Base-by-base conservation (phyloP, 1,284 basidiomycete genomes). In the Cryptococcus sp. region DNA sequence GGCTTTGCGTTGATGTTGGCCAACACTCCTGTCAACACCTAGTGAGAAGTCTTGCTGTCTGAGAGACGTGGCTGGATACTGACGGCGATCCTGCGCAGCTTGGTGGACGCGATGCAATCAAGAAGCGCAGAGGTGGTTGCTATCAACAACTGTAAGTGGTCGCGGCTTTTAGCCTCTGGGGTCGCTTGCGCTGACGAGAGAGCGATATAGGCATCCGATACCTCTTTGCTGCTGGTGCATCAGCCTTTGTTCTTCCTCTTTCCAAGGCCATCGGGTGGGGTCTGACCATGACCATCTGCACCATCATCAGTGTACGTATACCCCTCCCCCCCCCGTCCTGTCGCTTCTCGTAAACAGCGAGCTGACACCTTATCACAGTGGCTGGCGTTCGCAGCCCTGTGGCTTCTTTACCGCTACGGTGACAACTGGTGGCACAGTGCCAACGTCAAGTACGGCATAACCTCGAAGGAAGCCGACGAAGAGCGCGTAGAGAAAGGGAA, bases 181-280 rank as follows among this genome's bases (percentile, higher is more conserved):
- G 16, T 18, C 38, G 4, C 15, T n/a, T 46, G 46, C 3, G 11
- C 12, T 16, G 37, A 46, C 33, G 9, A 52, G 8, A 45, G n/a
- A 45, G 16, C 45, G 23, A 12, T 15, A 38, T 33, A 69, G 68
- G 56, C 49, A 52, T 73, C 21, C 63, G 66, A 43, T 71, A 64
- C 57, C 51, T 65, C 35, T 62, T 61, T 55, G 24, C 62, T 80
- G 83, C 61, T 72, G 79, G 15, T 50, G 81, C 65, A 76, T 83
- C 61, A 72, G 80, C 46, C 45, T 60, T 73, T 15, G 78, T 83
- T 35, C 67, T 85, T 3, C 84, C 86, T 0, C 70, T 81, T 42
- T 78, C 85, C 53, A 72, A 85, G 28, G 65, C 61, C 0, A 80
- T 86, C 33, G 84, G 85, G 8, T 79, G 85, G 15, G 80, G 80